phyloP scores from a whole-genome alignment of 2,329 filamentous ascomycete species.

The Microcyclospora pomicola region DNA sequence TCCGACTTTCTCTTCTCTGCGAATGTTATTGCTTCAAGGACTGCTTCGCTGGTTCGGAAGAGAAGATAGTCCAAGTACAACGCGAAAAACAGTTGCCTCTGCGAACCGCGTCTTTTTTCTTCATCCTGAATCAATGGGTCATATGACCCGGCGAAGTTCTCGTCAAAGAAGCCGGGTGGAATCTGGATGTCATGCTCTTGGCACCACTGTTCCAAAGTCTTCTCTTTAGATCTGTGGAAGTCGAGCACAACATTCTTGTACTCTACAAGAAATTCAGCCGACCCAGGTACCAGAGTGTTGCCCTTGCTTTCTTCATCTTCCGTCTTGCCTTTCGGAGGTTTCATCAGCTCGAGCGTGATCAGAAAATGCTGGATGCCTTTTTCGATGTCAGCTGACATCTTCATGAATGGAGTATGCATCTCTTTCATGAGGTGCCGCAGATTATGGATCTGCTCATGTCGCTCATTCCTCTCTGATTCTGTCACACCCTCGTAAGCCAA shows the following conservation, averaged over 20 bases:
- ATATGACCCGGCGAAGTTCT: conserved; percentile 35
- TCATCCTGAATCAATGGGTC: conserved; percentile 29
- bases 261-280: conserved; percentile 41
- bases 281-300: conserved; percentile 40
- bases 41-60: conserved; percentile 42
- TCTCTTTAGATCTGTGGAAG: conserved; percentile 45
- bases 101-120: conserved; percentile 48
- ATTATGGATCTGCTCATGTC: conserved; percentile 14
- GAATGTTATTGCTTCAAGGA: conserved; percentile 52
- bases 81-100: conserved; percentile 57
- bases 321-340: conserved; percentile 18
- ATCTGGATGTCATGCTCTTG: conserved; percentile 33
- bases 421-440: conserved; percentile 57
- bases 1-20: conserved; percentile 52
- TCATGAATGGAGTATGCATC: conserved; percentile 52
- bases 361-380: conserved; percentile 52
- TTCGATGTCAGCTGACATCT: conserved; percentile 48
- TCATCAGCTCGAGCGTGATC: conserved; percentile 39
- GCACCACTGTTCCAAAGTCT: conserved; percentile 39
- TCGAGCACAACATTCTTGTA: conserved; percentile 40
- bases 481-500: conserved; percentile 25
- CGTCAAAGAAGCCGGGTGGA: conserved; percentile 38
- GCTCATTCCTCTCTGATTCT: conserved; percentile 7
- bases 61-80: conserved; percentile 58
- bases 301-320: conserved; percentile 25